Conservation (phyloP, 306 rosid species). For the Cicer arietinum region DNA sequence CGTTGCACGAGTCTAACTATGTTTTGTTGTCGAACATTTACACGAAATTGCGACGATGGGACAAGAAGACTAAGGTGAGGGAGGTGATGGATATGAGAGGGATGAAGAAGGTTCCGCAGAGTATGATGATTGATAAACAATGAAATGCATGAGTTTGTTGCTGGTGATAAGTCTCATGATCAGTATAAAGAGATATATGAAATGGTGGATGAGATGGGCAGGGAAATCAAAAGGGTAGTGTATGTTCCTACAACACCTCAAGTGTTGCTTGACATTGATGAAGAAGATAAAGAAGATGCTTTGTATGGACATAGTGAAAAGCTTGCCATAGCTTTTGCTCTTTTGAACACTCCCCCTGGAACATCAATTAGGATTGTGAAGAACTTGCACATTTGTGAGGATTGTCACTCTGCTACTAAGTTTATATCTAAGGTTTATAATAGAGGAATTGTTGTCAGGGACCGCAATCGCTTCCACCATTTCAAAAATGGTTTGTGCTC, state of each 20-base stretch:
- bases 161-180: slow-evolving; percentile 83
- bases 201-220: slow-evolving; percentile 88
- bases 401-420: slow-evolving; percentile 89
- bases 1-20: slow-evolving; percentile 69
- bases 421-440: slow-evolving; percentile 77
- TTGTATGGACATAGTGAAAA: slow-evolving; percentile 84
- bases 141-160: slow-evolving; percentile 75
- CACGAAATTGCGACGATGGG: slow-evolving; percentile 79
- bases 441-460: slow-evolving; percentile 82
- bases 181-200: slow-evolving; percentile 71
- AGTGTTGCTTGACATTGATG: slow-evolving; percentile 83
- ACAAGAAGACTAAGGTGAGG: slow-evolving; percentile 81
- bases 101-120: slow-evolving; percentile 80
- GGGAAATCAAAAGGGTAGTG: slow-evolving; percentile 80
- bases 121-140: slow-evolving; percentile 88
- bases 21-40: slow-evolving; percentile 86
- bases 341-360: slow-evolving; percentile 69
- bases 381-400: slow-evolving; percentile 83
- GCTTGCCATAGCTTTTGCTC: slow-evolving; percentile 90
- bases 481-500: slow-evolving; percentile 80
- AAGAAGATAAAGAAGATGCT: slow-evolving; percentile 87
- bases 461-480: slow-evolving; percentile 87
- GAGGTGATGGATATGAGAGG: slow-evolving; percentile 81
- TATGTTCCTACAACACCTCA: slow-evolving; percentile 79
- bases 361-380: slow-evolving; percentile 84